These are phyloP conservation scores for Pseudoneurospora amorphoporcata DNA, from an alignment of 495 filamentous ascomycete species.

Conservation along the genomic window DNA sequence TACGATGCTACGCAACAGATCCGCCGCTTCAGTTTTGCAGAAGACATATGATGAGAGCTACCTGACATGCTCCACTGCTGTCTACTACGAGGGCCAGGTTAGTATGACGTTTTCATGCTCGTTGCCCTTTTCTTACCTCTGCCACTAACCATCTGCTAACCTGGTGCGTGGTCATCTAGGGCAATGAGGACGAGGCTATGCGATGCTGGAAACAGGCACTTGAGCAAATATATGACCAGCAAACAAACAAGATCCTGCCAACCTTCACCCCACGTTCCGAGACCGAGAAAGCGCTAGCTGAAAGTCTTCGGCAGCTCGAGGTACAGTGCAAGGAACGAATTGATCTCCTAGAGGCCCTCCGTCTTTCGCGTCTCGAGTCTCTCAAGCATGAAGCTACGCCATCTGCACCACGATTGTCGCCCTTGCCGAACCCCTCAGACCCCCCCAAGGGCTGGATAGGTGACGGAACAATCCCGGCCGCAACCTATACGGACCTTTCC, in stretches of 20 bases:
- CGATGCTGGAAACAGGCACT: constrained; percentile 86
- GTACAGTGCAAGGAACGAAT: constrained; percentile 90
- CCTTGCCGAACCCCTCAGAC: not conserved
- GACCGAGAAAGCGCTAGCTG: constrained; percentile 73
- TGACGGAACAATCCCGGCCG: constrained; percentile 67
- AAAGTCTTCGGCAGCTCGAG: constrained; percentile 73
- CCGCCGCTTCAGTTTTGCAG: constrained; percentile 66
- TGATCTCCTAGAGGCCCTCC: constrained; percentile 74
- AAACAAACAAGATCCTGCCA: constrained; percentile 60
- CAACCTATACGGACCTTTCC: constrained; percentile 66
- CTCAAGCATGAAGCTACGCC: constrained; percentile 17
- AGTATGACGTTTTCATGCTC: constrained; percentile 1
- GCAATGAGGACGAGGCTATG: constrained; percentile 86
- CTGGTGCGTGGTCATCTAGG: constrained; percentile 39
- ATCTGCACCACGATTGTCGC: not conserved
- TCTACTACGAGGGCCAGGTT: constrained; percentile 91
- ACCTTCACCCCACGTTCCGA: constrained; percentile 67
- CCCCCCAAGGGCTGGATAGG: constrained; percentile 52
- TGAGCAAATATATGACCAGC: constrained; percentile 82
- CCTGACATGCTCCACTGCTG: constrained; percentile 84
- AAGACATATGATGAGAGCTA: constrained; percentile 98
- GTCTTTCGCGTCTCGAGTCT: constrained; percentile 59
- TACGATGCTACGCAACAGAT: constrained; percentile 68
- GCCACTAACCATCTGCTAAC: constrained; percentile 2
- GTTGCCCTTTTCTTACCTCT: not conserved